Base-by-base conservation (phyloP, 129 eudicot species). In the Cynara cardunculus region DNA sequence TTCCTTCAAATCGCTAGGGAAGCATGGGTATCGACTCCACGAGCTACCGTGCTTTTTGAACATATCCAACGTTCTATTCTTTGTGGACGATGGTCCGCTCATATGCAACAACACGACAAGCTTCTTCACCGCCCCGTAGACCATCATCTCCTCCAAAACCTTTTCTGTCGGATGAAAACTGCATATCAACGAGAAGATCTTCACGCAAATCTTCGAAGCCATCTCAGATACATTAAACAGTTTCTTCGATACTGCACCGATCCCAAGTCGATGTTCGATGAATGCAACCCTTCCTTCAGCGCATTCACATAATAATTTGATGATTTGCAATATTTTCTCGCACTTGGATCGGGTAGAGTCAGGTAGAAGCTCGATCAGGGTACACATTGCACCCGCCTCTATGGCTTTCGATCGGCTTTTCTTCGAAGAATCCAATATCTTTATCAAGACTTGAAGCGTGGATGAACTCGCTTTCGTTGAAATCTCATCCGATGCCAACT, bases 281-380 rank as follows among this genome's bases (percentile, higher is more conserved):
- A 93, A 89, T 3, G 96, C 97, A 72, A 90, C 78, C 72, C 97
- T 83, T n/a, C 96, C 97, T 0, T 93, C 96, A 1, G 96, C 92
- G 12, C 92, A 84, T 81, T 90, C 89, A 41, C 97, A 90, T 46
- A 93, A 25, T 61, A 90, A 14, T 73, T 89, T 93, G 11, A 93
- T 85, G 74, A 90, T 12, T 24, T 73, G 80, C 80, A 93, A 25
- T 21, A 86, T 81, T 71, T 86, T 90, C 80, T 93, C 97, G 46
- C 92, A 82, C 49, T 76, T 93, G 39, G 97, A 87, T 27, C 87
- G n/a, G 64, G 69, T 90, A 32, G 96, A 87, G n/a, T 93, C 96
- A 0, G 96, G 92, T 7, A 93, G 84, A 25, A 93, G 82, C 92
- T 93, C 96, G 16, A 93, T 80, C 16, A 93, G 74, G 56, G 92